Conservation (phyloP, 768 basidiomycete genomes). For the Suillus clintonianus region DNA sequence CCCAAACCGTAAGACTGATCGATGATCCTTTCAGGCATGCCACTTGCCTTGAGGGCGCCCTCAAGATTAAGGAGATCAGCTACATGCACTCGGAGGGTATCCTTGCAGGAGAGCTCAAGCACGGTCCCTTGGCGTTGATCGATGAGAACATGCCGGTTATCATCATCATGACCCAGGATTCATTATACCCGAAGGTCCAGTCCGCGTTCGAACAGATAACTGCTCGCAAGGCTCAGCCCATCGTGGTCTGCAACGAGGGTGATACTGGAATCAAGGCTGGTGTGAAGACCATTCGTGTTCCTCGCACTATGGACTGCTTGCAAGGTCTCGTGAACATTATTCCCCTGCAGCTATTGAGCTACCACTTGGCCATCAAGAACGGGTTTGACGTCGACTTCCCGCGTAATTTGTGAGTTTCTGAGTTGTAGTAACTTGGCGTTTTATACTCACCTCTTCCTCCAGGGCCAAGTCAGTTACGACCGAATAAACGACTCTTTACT, state of each 20-base stretch:
- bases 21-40: slow-evolving; percentile 58
- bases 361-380: slow-evolving; percentile 93
- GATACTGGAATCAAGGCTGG: slow-evolving; percentile 76
- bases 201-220: slow-evolving; percentile 96
- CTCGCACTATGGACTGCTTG: slow-evolving; percentile 89
- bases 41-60: slow-evolving; percentile 95
- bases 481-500: slow-evolving; percentile 46
- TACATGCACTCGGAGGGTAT: slow-evolving; percentile 74
- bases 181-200: slow-evolving; percentile 97
- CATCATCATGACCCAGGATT: slow-evolving; percentile 99
- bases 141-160: slow-evolving; percentile 99
- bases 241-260: slow-evolving; percentile 93
- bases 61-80: slow-evolving; percentile 99
- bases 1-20: neutral
- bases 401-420: slow-evolving; percentile 76
- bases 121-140: slow-evolving; percentile 95
- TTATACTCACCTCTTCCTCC: slow-evolving; percentile 12
- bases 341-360: slow-evolving; percentile 92
- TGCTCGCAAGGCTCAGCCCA: slow-evolving; percentile 92
- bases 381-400: slow-evolving; percentile 99
- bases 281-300: slow-evolving; percentile 90
- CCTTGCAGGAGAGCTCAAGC: slow-evolving; percentile 97
- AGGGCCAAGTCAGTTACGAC: slow-evolving; percentile 80
- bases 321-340: slow-evolving; percentile 97
- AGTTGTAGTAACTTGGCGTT: slow-evolving; percentile 5